Base-by-base conservation (phyloP, 495 filamentous ascomycete genomes). In the Aspergillus baeticus region DNA sequence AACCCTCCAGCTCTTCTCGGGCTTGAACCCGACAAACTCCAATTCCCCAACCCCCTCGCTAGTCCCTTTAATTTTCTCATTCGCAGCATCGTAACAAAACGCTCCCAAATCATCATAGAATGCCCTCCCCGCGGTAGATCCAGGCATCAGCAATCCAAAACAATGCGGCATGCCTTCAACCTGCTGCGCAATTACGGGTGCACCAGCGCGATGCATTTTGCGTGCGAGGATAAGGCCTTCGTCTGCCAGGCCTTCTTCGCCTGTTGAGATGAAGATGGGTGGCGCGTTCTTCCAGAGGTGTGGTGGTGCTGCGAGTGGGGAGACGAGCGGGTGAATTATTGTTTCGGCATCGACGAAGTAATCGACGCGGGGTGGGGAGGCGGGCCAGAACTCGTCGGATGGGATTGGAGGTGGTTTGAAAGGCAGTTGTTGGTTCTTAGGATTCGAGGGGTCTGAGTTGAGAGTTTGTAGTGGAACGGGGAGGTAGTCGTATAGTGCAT, bases 91-190 rank as follows among this genome's bases (percentile, higher is more conserved):
- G 1, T 51, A 59, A 51, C 72, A 75, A 62, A 94, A 96, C 29
- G 65, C 70, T 0, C 80, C 74, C 72, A 84, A 80, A 17, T 78
- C 68, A 8, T 81, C 68, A 42, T 86, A 79, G 61, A 83, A 87
- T 42, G 75, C 68, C 52, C 69, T 70, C 1, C 77, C 63, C 6
- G 74, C 80, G 0, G 69, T 50, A 1, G 81, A 61, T n/a, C 62
- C 65, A n/a, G 76, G 68, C 54, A 96, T 70, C 0, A 95, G 45
- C 58, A 86, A 61, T 0, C 78, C 84, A 66, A 95, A 96, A 55
- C 87, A 89, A 65, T 98, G 93, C 41, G 92, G 92, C 90, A 96
- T 95, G 1, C 85, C 87, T 68, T 93, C 89, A 61, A 84, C 96
- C 69, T 90, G 80, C 63, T 92, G 84, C 36, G 84, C 87, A 31